phyloP scores from a whole-genome alignment of 2,329 filamentous ascomycete genomes.

The Aureobasidium vineae region DNA sequence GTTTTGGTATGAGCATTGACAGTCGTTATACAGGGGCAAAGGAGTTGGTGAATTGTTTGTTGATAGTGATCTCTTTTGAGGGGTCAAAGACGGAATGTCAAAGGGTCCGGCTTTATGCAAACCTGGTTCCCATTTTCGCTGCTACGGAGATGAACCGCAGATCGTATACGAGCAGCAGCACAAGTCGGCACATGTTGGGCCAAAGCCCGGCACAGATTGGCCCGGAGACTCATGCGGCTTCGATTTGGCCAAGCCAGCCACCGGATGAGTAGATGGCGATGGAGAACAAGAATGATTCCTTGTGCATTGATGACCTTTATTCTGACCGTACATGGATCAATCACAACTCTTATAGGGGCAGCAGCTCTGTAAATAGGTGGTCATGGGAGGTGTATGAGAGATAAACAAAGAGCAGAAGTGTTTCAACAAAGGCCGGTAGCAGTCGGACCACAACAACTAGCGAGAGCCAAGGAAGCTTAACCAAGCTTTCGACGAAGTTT shows the following conservation, averaged over 20 bases:
- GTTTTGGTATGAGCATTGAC: neutral
- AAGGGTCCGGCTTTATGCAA: neutral
- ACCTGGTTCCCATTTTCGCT: constrained; percentile 5
- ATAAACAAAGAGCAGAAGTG: constrained; percentile 3
- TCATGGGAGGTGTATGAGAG: neutral
- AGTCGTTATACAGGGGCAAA: constrained; percentile 20
- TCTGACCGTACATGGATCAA: neutral
- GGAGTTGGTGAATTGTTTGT: constrained; percentile 12
- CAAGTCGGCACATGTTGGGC: neutral
- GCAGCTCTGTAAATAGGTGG: neutral
- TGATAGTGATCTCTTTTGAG: neutral
- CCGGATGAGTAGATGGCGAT: neutral
- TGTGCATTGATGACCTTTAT: neutral
- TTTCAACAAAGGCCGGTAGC: constrained; percentile 7
- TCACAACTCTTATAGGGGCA: neutral
- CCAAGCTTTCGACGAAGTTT: constrained; percentile 3
- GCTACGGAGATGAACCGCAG: constrained; percentile 9
- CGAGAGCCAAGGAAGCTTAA: constrained; percentile 21
- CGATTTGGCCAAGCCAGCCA: neutral
- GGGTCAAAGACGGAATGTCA: neutral
- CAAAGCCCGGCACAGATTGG: neutral
- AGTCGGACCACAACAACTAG: constrained; percentile 7
- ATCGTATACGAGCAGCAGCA: constrained; percentile 3
- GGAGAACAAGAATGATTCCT: neutral
- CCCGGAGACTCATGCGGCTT: neutral